These are phyloP conservation scores for Aquilaria agallochum DNA, from an alignment of 441 rosid species.

Conservation along the genomic window DNA sequence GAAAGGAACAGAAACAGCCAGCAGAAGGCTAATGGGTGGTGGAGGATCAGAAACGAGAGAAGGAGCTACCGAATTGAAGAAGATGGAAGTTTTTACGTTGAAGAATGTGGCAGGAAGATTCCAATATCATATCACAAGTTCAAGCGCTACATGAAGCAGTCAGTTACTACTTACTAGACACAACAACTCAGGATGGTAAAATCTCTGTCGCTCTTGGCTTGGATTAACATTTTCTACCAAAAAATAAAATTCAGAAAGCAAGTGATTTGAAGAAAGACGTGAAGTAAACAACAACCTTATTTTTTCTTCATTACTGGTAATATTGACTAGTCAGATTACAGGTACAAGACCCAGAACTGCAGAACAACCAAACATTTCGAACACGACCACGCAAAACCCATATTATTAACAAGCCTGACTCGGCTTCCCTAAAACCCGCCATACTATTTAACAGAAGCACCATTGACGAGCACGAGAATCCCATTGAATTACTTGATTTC, in stretches of 20 bases:
- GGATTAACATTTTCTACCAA: no score
- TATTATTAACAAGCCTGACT: no score
- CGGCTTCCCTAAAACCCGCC: no score
- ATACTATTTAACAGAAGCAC: no score
- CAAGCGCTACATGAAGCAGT: background rate
- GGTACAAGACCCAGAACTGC: background rate
- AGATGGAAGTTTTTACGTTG: constrained; percentile 6
- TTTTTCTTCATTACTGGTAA: no score
- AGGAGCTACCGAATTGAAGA: constrained; percentile 11
- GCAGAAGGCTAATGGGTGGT: constrained; percentile 20
- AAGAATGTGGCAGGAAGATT: background rate
- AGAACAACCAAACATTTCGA: background rate
- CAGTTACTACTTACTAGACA: no score
- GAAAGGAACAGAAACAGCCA: constrained; percentile 11
- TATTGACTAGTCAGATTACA: background rate
- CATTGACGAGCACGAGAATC: background rate
- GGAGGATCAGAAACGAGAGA: constrained; percentile 26
- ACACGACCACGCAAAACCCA: no score
- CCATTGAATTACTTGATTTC: background rate
- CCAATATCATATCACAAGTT: background rate
- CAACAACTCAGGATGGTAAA: no score
- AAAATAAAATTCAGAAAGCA: no score
- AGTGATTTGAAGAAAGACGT: no score
- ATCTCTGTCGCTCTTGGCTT: no score
- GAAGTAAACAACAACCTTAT: no score